Evolutionary conservation across 306 rosid species (phyloP), one percentile per base, ranked within the genome.

Genomic region (Erythrophleum fordii): DNA sequence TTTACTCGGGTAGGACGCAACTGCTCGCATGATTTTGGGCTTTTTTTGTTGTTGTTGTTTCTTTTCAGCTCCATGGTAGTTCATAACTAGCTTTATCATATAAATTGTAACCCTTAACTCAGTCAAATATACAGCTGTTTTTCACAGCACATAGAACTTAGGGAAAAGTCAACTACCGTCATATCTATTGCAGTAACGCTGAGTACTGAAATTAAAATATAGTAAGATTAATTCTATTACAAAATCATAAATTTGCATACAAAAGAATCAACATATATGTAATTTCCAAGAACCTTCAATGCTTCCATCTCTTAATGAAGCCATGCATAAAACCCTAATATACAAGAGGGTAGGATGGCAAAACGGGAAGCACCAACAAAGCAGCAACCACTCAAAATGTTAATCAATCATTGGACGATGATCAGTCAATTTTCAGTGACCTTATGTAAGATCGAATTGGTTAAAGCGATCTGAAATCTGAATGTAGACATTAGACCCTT

Each of bases 271-370:
- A 22, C 73, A 25, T 7, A 26, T 56, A 35, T 7, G 22, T 37
- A 46, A 59, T 25, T 46, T 55, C 49, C 52, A 61, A 49, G 53
- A 69, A 75, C 44, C 74, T 73, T 22, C 16, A 51, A 69, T 52
- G 66, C 52, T 69, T 46, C 76, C 80, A 45, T 29, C 14, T 67
- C 45, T 73, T 67, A 71, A 70, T 75, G 73, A 85, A 11, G 41
- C 59, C 61, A 29, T 31, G 22, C 11, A 82, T 53, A 69, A 67
- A 78, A 78, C 51, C 56, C 59, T 72, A 56, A 82, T 86, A 77
- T 83, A 89, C 83, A 81, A 59, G 56, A 28, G 69, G 81, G 80
- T 39, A 58, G 45, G 39, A 75, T 52, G 76, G 49, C 39, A 42
- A 26, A 73, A 67, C 42, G 25, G 28, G 73, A 83, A 70, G 23